These are phyloP conservation scores for Phytopythium kandeliae DNA, from an alignment of 352 stramenopile species.

Conservation along the genomic window DNA sequence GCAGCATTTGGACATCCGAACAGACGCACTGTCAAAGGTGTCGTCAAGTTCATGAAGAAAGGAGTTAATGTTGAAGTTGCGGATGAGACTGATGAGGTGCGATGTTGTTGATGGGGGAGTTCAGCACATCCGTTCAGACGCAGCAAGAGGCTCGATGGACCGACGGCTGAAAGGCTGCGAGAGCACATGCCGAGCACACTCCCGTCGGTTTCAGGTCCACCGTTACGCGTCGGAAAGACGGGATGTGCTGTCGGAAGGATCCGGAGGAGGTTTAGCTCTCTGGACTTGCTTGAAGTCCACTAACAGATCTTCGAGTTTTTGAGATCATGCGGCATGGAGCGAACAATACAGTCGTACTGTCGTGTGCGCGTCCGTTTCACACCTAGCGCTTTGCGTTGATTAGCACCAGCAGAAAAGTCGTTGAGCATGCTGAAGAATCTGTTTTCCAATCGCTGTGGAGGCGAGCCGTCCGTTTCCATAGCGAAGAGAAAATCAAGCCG, in stretches of 20 bases:
- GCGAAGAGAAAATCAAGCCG: not conserved
- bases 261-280: not conserved
- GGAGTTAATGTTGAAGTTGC: not conserved
- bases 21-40: too few species aligned
- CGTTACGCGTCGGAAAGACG: not conserved
- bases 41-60: too few species aligned
- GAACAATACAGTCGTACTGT: too few species aligned
- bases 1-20: too few species aligned
- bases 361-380: not conserved
- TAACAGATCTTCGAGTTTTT: not conserved
- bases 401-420: not conserved
- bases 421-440: not conserved
- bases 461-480: not conserved
- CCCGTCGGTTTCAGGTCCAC: not conserved
- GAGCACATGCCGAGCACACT: not conserved
- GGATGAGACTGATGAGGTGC: too few species aligned
- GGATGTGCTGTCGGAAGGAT: not conserved
- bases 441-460: too few species aligned
- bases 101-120: not conserved
- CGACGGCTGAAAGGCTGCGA: not conserved
- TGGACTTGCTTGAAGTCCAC: not conserved
- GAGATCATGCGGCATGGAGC: conserved; percentile 1
- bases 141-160: not conserved
- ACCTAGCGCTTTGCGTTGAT: not conserved
- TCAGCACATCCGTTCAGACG: not conserved